phyloP scores from a whole-genome alignment of 2,329 filamentous ascomycete species.

The Colletotrichum sp. region DNA sequence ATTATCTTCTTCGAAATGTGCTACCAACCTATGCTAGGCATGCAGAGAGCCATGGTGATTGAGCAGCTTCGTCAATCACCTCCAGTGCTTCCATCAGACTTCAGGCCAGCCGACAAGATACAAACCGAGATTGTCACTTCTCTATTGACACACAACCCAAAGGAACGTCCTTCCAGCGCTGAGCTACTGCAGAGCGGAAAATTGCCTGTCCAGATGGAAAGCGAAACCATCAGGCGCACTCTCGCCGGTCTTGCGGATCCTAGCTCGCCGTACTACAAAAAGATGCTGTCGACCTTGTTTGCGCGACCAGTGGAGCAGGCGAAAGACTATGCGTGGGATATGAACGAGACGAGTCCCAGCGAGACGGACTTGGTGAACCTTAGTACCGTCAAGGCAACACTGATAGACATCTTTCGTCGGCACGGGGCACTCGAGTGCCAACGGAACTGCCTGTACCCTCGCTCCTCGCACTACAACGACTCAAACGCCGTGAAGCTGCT shows the following conservation, averaged over 20 bases:
- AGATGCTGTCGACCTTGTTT: constrained; percentile 88
- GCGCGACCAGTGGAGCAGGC: constrained; percentile 76
- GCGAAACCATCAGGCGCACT: constrained; percentile 85
- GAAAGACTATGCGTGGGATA: constrained; percentile 82
- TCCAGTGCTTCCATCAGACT: constrained; percentile 74
- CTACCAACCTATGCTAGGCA: constrained; percentile 65
- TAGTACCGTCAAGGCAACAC: constrained; percentile 73
- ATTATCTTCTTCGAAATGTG: constrained; percentile 99
- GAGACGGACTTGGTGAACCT: constrained; percentile 71
- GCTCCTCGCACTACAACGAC: constrained; percentile 76
- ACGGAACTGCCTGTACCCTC: constrained; percentile 79
- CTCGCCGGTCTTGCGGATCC: constrained; percentile 82
- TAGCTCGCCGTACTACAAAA: constrained; percentile 85
- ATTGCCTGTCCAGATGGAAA: constrained; percentile 89
- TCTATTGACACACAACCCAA: constrained; percentile 81
- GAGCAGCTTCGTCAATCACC: constrained; percentile 70
- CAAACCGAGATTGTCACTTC: constrained; percentile 81
- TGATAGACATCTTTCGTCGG: constrained; percentile 81
- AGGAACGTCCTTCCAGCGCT: constrained; percentile 79
- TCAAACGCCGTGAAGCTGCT: constrained; percentile 77
- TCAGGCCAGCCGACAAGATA: constrained; percentile 71
- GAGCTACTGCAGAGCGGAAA: constrained; percentile 87
- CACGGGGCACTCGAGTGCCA: constrained; percentile 88
- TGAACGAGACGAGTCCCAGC: constrained; percentile 60
- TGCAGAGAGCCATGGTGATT: constrained; percentile 69